Conservation (phyloP, 371 early-diverging fungal species). For the Mortierella sp. region DNA sequence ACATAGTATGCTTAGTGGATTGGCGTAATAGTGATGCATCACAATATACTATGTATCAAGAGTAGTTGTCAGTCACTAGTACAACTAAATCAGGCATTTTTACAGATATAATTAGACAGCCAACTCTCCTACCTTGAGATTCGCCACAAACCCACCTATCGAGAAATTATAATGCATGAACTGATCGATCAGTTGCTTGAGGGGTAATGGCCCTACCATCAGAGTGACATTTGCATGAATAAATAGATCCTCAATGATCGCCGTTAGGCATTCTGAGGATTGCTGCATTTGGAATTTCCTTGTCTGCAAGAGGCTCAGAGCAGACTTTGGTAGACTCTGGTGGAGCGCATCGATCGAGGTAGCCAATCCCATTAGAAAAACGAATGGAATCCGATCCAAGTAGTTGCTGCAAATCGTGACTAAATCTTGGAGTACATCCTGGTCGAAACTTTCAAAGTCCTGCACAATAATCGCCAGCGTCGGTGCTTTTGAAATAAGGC, state of each 20-base stretch:
- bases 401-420: constrained; percentile 84
- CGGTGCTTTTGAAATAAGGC: not conserved
- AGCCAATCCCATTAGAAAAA: constrained; percentile 87
- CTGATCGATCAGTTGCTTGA: constrained; percentile 81
- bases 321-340: constrained; percentile 80
- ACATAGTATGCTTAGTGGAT: constrained; percentile 84
- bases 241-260: constrained; percentile 80
- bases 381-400: constrained; percentile 77
- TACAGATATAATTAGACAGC: too few relatives aligned
- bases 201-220: constrained; percentile 77
- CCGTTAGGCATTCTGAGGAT: constrained; percentile 81
- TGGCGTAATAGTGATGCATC: constrained; percentile 90
- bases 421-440: constrained; percentile 78
- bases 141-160: constrained; percentile 75
- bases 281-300: constrained; percentile 85
- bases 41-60: constrained; percentile 72
- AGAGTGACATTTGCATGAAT: constrained; percentile 64
- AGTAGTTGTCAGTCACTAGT: too few relatives aligned
- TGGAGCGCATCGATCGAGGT: constrained; percentile 87
- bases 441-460: constrained; percentile 90
- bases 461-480: constrained; percentile 83
- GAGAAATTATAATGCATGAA: constrained; percentile 86
- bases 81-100: not conserved
- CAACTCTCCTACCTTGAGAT: constrained; percentile 68
- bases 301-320: constrained; percentile 76